Base-by-base conservation (phyloP, 2,329 filamentous ascomycete genomes). In the Aquanectria penicillioides region DNA sequence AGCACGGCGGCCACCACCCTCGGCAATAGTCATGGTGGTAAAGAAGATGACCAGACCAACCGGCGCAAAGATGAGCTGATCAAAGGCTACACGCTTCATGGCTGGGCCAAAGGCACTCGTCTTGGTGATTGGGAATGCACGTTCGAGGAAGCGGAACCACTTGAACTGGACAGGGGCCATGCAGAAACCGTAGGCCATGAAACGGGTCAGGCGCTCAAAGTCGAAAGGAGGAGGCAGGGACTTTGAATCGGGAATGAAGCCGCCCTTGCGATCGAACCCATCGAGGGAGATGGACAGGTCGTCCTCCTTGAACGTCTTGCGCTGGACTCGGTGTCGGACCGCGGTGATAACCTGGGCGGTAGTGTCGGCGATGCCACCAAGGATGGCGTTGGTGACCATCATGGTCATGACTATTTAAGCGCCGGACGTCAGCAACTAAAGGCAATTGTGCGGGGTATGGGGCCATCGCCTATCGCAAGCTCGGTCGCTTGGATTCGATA, bases 341-440 rank as follows among this genome's bases (percentile, higher is more conserved):
- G 93, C 88, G 3, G 95, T 97, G 74, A 99, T 91, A 58, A 91
- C 89, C 77, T 99, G 95, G 57, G 95, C 95, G 43, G 97, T 92
- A 28, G 95, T 98, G 77, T 99, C 95, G 77, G 95, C 95, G 68
- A 99, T 90, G 69, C 95, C 95, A 79, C 93, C 93, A 58, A 99
- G 88, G 55, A 98, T 90, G 67, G 95, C 92, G 80, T 99, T 99
- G 75, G 94, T 97, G 73, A 97, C 92, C 94, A 99, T 99, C 78
- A 97, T 99, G 62, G 95, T 99, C 71, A 99, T 86, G 36, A 99
- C 92, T 91, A 73, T 58, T 48, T 12, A 22, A 12, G 17, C 31
- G 58, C 41, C 28, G n/a, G n/a, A 22, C 25, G 28, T 55, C 43
- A 49, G 63, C 47, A 59, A 41, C 41, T 43, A 25, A 48, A 47